phyloP scores from a whole-genome alignment of 1,139 yeast genomes.

The Groenewaldozyma sp. region DNA sequence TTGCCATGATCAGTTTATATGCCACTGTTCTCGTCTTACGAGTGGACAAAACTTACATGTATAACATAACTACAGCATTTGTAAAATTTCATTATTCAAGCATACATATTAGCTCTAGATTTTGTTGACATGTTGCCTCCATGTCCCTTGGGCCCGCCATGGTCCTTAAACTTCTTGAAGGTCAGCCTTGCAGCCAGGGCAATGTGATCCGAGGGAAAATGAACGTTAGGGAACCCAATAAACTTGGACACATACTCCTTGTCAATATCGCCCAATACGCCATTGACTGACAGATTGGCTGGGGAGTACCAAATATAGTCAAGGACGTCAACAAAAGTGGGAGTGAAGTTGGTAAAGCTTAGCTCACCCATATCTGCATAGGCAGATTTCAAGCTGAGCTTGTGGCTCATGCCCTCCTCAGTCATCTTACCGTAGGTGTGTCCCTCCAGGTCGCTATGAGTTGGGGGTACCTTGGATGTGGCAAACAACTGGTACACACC shows the following conservation, averaged over 20 bases:
- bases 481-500: constrained; percentile 90
- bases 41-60: too few species aligned
- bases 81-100: too few species aligned
- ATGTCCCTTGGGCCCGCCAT: too few species aligned
- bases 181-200: constrained; percentile 73
- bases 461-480: constrained; percentile 54
- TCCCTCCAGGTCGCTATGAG: constrained; percentile 74
- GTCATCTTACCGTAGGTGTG: constrained; percentile 89
- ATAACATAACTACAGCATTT: too few species aligned
- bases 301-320: constrained; percentile 96
- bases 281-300: constrained; percentile 66
- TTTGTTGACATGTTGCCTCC: too few species aligned
- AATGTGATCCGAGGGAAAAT: constrained; percentile 91
- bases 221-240: constrained; percentile 90
- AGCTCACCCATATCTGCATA: constrained; percentile 79
- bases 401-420: constrained; percentile 78
- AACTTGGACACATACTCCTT: constrained; percentile 62
- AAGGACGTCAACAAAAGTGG: constrained; percentile 84
- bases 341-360: constrained; percentile 91
- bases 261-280: constrained; percentile 79
- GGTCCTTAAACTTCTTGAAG: constrained; percentile 44
- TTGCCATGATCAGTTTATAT: background rate
- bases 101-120: too few species aligned
- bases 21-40: too few species aligned
- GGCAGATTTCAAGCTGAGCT: constrained; percentile 74